Evolutionary conservation across 2,329 filamentous ascomycete species (phyloP).

Genomic region (Stemphylium vesicarium): DNA sequence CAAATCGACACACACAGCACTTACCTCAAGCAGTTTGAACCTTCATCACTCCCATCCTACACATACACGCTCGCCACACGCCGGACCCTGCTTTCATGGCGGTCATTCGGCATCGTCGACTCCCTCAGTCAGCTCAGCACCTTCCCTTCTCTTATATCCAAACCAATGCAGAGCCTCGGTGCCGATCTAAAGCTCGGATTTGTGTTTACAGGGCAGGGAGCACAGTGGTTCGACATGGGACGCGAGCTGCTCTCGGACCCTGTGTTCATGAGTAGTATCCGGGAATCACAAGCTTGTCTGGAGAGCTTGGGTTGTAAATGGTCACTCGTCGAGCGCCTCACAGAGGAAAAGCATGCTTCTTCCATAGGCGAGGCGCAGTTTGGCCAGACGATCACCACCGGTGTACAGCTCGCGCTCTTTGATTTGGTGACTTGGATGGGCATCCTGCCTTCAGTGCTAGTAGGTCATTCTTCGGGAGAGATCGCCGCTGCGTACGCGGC

Average conservation of each 20-base stretch:
- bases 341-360: background rate
- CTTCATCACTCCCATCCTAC: no score
- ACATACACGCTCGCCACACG: background rate
- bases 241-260: conserved; percentile 15
- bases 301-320: conserved; percentile 12
- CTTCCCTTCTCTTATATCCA: background rate
- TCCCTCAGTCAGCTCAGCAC: no score
- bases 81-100: background rate
- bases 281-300: conserved; percentile 8
- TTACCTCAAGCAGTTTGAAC: no score
- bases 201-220: conserved; percentile 41
- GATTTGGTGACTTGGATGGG: conserved; percentile 19
- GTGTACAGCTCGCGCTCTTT: conserved; percentile 23
- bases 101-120: background rate
- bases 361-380: background rate
- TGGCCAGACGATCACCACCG: conserved; percentile 22
- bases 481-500: conserved; percentile 39
- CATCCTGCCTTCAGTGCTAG: conserved; percentile 14
- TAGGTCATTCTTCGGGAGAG: conserved; percentile 42
- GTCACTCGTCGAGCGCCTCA: conserved; percentile 2
- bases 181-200: background rate
- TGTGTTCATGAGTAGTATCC: conserved; percentile 14
- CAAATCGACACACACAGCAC: no score
- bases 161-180: background rate
- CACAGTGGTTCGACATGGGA: conserved; percentile 32